A percentile compares a stretch with the other conserved stretches of the same genome.
These are phyloP conservation scores for Verbena officinalis DNA, from an alignment of 257 asterid species.

Conservation along the genomic window DNA sequence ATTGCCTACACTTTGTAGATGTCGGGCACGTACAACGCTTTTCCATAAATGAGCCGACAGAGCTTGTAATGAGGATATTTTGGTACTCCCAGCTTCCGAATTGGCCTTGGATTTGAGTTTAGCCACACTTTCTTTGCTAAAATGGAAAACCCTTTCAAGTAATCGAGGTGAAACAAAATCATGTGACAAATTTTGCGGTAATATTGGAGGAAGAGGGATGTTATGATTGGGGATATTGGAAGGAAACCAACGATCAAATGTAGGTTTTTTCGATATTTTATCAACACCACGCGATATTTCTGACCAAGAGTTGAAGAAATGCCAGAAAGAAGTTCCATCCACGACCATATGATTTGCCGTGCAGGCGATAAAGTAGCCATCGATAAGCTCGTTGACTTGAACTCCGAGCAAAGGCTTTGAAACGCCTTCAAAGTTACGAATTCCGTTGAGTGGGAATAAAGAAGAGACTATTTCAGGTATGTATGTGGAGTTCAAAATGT, in stretches of 20 bases:
- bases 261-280: too few species aligned
- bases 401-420: too few species aligned
- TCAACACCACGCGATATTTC: neutral
- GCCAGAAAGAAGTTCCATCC: neutral
- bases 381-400: too few species aligned
- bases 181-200: neutral
- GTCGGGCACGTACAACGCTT: constrained; percentile 10
- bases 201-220: too few species aligned
- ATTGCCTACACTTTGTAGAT: neutral
- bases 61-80: constrained; percentile 45
- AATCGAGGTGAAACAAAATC: neutral
- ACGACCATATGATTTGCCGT: neutral
- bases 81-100: constrained; percentile 16
- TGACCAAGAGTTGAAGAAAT: neutral
- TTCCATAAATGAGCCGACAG: constrained; percentile 42
- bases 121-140: constrained; percentile 27
- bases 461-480: too few species aligned
- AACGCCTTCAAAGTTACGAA: too few species aligned
- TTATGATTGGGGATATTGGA: too few species aligned
- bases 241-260: too few species aligned
- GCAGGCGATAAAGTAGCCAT: neutral
- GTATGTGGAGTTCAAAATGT: too few species aligned
- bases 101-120: constrained; percentile 36
- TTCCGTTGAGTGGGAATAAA: too few species aligned
- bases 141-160: constrained; percentile 31